phyloP scores from a whole-genome alignment of 192 early-diverging fungal species.

The Endogone sp. region DNA sequence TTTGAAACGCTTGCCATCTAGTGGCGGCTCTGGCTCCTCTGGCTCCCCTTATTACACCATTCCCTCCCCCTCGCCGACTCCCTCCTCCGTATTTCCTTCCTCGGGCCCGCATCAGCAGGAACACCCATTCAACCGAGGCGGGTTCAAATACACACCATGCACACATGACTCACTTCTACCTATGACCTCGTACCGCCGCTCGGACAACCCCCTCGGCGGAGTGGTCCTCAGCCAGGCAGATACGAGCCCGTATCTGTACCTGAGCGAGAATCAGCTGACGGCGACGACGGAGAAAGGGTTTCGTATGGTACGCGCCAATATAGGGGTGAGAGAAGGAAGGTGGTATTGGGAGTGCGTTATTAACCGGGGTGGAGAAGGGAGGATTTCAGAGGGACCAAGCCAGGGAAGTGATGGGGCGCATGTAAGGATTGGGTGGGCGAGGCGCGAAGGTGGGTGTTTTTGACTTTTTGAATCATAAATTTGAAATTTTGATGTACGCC shows the following conservation, averaged over 20 bases:
- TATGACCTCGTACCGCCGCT: conserved; percentile 43
- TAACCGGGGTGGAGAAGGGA: conserved; percentile 36
- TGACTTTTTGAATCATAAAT: neutral
- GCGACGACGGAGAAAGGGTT: conserved; percentile 63
- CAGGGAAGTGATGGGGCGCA: conserved; percentile 44
- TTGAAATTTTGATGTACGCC: no score
- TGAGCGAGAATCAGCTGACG: conserved; percentile 50
- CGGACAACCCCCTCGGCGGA: conserved; percentile 36
- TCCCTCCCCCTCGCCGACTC: neutral
- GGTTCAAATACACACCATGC: conserved; percentile 60
- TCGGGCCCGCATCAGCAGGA: conserved; percentile 22
- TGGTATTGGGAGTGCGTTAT: conserved; percentile 64
- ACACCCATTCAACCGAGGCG: conserved; percentile 54
- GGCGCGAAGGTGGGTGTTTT: conserved; percentile 49
- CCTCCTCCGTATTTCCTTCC: neutral
- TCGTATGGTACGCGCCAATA: conserved; percentile 58
- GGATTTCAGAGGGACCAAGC: conserved; percentile 18
- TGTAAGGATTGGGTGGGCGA: conserved; percentile 60
- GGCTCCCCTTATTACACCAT: neutral
- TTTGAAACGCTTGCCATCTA: neutral
- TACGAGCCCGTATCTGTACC: conserved; percentile 52
- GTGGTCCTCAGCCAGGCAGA: conserved; percentile 50
- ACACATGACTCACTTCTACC: conserved; percentile 42
- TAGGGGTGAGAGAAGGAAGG: conserved; percentile 52
- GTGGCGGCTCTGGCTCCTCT: neutral